Percentiles rank a stretch among this genome's conserved stretches.
These are phyloP conservation scores for Cutaneotrichosporon sp. DNA, from an alignment of 1,284 basidiomycete genomes.

Conservation along the genomic window DNA sequence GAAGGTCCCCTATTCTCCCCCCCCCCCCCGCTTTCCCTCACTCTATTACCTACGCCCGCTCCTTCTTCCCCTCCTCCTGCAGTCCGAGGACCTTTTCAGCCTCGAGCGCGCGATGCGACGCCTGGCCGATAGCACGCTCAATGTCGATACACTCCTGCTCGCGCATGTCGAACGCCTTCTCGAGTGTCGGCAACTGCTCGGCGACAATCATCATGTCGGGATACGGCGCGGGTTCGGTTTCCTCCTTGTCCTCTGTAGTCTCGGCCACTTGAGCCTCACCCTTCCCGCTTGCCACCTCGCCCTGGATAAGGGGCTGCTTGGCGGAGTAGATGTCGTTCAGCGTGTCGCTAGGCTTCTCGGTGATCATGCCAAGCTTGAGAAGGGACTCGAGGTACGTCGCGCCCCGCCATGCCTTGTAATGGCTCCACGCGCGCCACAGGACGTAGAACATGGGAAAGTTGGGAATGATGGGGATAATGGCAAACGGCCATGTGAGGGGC, in stretches of 20 bases:
- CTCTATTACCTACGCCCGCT: neutral
- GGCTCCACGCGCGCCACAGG: constrained; percentile 56
- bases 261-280: neutral
- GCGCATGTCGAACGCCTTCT: constrained; percentile 44
- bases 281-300: constrained; percentile 7
- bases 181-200: constrained; percentile 44
- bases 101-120: constrained; percentile 39
- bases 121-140: constrained; percentile 53
- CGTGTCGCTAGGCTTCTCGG: constrained; percentile 33
- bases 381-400: constrained; percentile 45
- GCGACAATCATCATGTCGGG: constrained; percentile 30
- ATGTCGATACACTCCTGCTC: constrained; percentile 52
- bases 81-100: constrained; percentile 22
- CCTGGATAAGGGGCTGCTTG: constrained; percentile 1
- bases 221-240: constrained; percentile 7
- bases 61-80: constrained; percentile 18
- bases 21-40: neutral
- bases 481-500: constrained; percentile 53
- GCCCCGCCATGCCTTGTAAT: constrained; percentile 54
- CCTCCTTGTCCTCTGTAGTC: neutral
- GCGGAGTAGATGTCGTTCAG: constrained; percentile 38
- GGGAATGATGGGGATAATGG: constrained; percentile 55
- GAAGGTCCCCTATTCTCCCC: neutral
- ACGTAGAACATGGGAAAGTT: constrained; percentile 57
- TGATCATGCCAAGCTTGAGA: constrained; percentile 45